Percentiles rank a stretch among this genome's conserved stretches.
Conservation (phyloP, 2,329 filamentous ascomycete species). For the Hysterium pulicare region DNA sequence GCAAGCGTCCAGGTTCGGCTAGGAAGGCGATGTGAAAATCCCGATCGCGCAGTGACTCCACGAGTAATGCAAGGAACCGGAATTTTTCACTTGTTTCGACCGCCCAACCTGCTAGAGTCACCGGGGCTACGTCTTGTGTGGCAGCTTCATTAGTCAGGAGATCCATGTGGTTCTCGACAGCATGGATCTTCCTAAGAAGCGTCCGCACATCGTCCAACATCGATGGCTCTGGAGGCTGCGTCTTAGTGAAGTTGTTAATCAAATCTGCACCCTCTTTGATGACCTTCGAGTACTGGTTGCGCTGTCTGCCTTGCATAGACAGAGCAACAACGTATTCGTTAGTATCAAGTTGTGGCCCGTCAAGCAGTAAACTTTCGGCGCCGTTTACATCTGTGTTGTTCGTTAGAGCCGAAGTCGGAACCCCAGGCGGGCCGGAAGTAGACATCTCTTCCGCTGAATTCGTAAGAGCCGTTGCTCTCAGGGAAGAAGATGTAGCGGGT, state of each 20-base stretch:
- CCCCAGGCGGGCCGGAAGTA: neutral
- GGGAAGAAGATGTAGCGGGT: too few species aligned
- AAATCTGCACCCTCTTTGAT: slow-evolving; percentile 12
- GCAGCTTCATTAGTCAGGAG: slow-evolving; percentile 24
- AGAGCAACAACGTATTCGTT: slow-evolving; percentile 34
- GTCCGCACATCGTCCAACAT: slow-evolving; percentile 12
- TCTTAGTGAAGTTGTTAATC: slow-evolving; percentile 14
- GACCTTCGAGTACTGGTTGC: slow-evolving; percentile 18
- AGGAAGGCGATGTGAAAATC: slow-evolving; percentile 29
- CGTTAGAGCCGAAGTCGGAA: neutral
- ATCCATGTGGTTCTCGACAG: slow-evolving; percentile 32
- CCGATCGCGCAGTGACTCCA: slow-evolving; percentile 17
- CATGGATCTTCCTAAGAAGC: slow-evolving; percentile 18
- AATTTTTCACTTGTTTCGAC: slow-evolving; percentile 32
- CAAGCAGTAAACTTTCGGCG: slow-evolving; percentile 20
- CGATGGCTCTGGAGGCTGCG: slow-evolving; percentile 8
- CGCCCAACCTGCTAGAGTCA: slow-evolving; percentile 25
- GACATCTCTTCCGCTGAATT: slow-evolving; percentile 9
- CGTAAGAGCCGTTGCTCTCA: slow-evolving; percentile 23
- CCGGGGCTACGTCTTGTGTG: slow-evolving; percentile 8
- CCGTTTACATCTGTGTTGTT: slow-evolving; percentile 14
- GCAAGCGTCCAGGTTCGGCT: slow-evolving; percentile 18
- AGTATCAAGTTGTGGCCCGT: slow-evolving; percentile 24
- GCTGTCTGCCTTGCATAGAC: slow-evolving; percentile 29
- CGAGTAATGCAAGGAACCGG: slow-evolving; percentile 24